Evolutionary conservation across 176 grass and related monocot species (phyloP).

Genomic region (Paspalum vaginatum): DNA sequence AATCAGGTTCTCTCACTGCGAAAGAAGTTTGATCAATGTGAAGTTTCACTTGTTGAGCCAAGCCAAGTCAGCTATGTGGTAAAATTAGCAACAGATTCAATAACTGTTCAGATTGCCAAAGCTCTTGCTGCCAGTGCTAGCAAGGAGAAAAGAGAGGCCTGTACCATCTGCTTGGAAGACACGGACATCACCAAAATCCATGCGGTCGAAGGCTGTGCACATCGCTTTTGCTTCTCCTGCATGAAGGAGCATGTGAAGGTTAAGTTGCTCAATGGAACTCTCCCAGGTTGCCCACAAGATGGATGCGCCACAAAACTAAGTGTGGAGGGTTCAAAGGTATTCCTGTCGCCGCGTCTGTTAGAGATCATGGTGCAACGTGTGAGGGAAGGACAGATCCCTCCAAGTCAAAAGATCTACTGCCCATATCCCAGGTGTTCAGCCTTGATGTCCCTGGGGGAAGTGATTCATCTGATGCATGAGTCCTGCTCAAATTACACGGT

Average conservation of each 20-base stretch:
- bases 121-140: background rate
- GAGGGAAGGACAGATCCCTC: background rate
- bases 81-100: background rate
- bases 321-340: background rate
- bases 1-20: background rate
- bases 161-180: background rate
- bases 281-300: background rate
- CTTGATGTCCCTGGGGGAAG: background rate
- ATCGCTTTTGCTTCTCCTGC: background rate
- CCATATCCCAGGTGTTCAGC: background rate
- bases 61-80: background rate
- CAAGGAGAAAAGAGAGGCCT: background rate
- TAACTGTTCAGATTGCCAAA: background rate
- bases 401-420: background rate
- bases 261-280: slow-evolving; percentile 1
- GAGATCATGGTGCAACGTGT: background rate
- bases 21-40: background rate
- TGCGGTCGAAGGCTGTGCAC: background rate
- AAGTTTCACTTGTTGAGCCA: background rate
- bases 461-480: background rate
- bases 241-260: slow-evolving; percentile 1
- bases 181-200: background rate
- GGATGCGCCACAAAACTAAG: background rate
- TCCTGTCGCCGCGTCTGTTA: background rate
- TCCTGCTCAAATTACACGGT: background rate